Evolutionary conservation across 257 asterid genomes (phyloP).

Genomic region (Przewalskia tangutica): DNA sequence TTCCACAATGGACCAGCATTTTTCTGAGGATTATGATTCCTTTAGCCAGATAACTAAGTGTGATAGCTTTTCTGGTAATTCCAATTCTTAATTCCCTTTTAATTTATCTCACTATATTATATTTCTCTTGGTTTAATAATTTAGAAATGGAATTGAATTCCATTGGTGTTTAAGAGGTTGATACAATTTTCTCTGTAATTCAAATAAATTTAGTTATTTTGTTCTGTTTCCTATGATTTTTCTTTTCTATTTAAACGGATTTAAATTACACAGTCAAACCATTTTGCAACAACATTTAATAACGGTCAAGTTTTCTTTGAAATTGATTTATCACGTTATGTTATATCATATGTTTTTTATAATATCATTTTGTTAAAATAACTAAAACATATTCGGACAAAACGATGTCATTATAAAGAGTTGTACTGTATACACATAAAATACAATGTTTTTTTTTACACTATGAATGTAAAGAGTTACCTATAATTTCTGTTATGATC

Average conservation of each 20-base stretch:
- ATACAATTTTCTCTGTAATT: too few relatives aligned
- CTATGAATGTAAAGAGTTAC: not conserved
- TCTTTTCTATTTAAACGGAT: not conserved
- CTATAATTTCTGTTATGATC: not conserved
- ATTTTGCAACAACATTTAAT: too few relatives aligned
- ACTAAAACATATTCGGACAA: too few relatives aligned
- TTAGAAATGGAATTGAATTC: not conserved
- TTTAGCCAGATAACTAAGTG: slow-evolving; percentile 25
- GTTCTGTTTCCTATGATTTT: not conserved
- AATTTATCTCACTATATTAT: not conserved
- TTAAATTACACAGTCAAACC: not conserved
- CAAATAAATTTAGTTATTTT: too few relatives aligned
- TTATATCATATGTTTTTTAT: too few relatives aligned
- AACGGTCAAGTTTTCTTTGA: too few relatives aligned
- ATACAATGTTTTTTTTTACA: not conserved
- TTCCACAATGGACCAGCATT: slow-evolving; percentile 17
- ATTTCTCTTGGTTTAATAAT: not conserved
- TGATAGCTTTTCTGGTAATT: slow-evolving; percentile 25
- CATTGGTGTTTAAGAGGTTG: not conserved
- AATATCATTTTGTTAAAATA: too few relatives aligned
- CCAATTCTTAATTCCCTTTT: not conserved
- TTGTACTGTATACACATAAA: not conserved
- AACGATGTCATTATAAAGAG: too few relatives aligned
- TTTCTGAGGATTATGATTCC: slow-evolving; percentile 20
- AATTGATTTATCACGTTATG: too few relatives aligned